Evolutionary conservation across 2,329 filamentous ascomycete species (phyloP), one percentile per base, ranked within the genome.

Genomic region (Neonectria ditissima): DNA sequence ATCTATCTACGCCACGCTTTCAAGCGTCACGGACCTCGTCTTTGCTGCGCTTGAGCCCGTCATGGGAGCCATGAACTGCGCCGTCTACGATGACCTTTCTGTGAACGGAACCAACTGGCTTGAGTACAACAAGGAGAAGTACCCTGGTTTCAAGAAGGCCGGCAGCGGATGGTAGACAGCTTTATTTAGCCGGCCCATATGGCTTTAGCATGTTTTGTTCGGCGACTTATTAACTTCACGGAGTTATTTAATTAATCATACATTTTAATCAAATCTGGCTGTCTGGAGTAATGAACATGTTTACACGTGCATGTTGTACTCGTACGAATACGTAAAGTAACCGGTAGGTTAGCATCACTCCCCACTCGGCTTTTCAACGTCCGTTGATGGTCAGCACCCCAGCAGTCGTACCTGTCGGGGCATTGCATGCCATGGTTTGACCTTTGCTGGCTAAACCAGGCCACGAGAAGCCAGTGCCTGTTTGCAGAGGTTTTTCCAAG

Each of bases 111-210:
- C 68, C 3, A 62, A 66, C 55, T 70, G 68, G 67, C 4, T 70
- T 1, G 65, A 70, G 3, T 70, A 37, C n/a, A 70, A 70, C 57
- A 69, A 39, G 16, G 20, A 66, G 55, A 68, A 7, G 16, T 70
- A 62, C 55, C 68, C 68, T 11, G 68, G 68, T 14, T 70, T 70
- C 54, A 70, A 66, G 65, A 70, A 70, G 65, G 59, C 68, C n/a
- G 65, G 65, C 7, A 26, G 37, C 2, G 68, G 68, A 6, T 70
- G 68, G 68, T 70, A 70, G 48, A 56, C 39, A 65, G 24, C 4
- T 26, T 91, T 92, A 14, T 16, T 52, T n/a, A 39, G 34, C 3
- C 22, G 3, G 8, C 20, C 13, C n/a, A 34, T 20, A 6, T 26
- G 24, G 24, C 30, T n/a, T 9, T n/a, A 37, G 48, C 14, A 39